Conservation (phyloP, 202 grass and related monocot genomes). For the Cymbopogon flexuosus region DNA sequence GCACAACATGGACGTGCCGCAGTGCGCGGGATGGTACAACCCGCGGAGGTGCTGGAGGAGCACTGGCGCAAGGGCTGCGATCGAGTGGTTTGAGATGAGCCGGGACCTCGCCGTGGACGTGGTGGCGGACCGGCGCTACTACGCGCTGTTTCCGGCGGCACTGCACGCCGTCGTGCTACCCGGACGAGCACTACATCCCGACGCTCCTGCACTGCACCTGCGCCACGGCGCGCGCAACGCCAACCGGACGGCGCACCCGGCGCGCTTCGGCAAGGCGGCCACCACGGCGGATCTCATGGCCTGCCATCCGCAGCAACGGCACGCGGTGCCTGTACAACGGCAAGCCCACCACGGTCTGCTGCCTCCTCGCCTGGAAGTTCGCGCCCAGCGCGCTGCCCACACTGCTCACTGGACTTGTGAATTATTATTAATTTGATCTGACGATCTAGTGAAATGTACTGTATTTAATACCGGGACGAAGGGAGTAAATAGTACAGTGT, state of each 20-base stretch:
- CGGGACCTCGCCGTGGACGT: slow-evolving; percentile 59
- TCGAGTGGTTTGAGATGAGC: slow-evolving; percentile 83
- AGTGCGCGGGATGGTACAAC: slow-evolving; percentile 63
- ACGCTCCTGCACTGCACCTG: slow-evolving; percentile 37
- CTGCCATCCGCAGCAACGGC: slow-evolving; percentile 33
- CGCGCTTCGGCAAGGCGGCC: slow-evolving; percentile 21
- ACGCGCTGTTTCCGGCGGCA: slow-evolving; percentile 58
- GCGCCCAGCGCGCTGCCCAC: slow-evolving; percentile 30
- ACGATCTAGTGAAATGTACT: too few relatives aligned
- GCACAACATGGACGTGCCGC: slow-evolving; percentile 50
- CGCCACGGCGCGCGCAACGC: slow-evolving; percentile 26
- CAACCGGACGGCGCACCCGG: slow-evolving; percentile 38
- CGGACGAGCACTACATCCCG: slow-evolving; percentile 51
- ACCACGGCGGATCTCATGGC: slow-evolving; percentile 11
- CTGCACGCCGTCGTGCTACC: slow-evolving; percentile 53
- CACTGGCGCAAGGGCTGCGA: slow-evolving; percentile 66
- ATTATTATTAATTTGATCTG: too few relatives aligned
- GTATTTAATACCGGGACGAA: too few relatives aligned
- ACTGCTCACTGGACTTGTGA: slow-evolving; percentile 33
- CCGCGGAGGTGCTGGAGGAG: slow-evolving; percentile 29
- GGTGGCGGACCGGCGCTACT: slow-evolving; percentile 59
- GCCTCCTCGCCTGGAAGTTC: slow-evolving; percentile 43
- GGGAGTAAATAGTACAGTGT: too few relatives aligned
- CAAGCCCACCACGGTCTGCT: slow-evolving; percentile 38
- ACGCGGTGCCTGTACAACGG: slow-evolving; percentile 36